Base-by-base conservation (phyloP, 2,329 filamentous ascomycete genomes). In the Xylariaceae sp. region DNA sequence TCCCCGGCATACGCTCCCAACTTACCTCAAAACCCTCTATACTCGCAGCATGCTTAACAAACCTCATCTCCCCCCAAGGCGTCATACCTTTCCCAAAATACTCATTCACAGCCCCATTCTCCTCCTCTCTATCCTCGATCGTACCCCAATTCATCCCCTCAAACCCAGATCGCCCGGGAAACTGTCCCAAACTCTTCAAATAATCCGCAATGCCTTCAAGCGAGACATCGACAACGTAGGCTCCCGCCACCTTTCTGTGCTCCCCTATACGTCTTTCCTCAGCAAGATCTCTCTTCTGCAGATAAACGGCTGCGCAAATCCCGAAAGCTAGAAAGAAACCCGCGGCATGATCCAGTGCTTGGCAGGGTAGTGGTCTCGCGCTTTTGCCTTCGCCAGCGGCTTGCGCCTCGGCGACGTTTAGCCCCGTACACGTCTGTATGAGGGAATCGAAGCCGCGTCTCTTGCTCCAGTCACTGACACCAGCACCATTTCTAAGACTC, bases 171-270 rank as follows among this genome's bases (percentile, higher is more conserved):
- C 52, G 55, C 0, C 66, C 73, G 4, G 65, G 59, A 49, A 71
- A 73, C 46, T 76, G 77, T 0, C 78, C 77, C 12, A 82, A 54
- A 22, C 74, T 77, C 22, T 74, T 65, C 29, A 82, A 56, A 56
- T 80, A 81, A 53, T 74, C 77, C 73, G 74, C 75, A 3, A 71
- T 67, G 1, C 73, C 77, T 0, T 75, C 77, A 3, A 82, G 64
- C 6, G 75, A 79, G 1, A 80, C 76, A 22, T 76, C 65, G 0
- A 81, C 72, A n/a, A 68, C 57, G 58, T 74, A 81, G 1, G 70
- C 66, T 0, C 74, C 72, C 1, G n/a, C n/a, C n/a, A n/a, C n/a
- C n/a, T n/a, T n/a, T n/a, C n/a, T n/a, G n/a, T n/a, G n/a, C n/a
- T n/a, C n/a, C n/a, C n/a, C n/a, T n/a, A 43, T 47, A 8, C 17